Evolutionary conservation across 352 stramenopile genomes (phyloP).

Genomic region (Phytophthora rubi): DNA sequence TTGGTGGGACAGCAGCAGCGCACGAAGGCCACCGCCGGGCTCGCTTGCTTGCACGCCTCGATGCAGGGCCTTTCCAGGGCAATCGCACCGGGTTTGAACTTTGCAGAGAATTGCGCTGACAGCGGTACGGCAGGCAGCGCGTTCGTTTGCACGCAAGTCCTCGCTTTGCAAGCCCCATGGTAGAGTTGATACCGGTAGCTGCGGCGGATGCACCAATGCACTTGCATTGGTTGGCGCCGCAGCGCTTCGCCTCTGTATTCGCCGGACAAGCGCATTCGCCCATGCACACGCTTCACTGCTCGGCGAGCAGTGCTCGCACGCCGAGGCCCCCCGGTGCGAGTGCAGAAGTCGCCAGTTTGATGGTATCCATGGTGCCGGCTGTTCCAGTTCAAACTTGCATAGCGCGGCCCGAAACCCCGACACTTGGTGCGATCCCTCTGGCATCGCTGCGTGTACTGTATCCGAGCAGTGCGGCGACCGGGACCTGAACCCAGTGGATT

Average conservation of each 20-base stretch:
- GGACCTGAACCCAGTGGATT: conserved; percentile 16
- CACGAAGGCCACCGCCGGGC: background rate
- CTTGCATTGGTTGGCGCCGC: background rate
- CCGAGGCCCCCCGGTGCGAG: conserved; percentile 5
- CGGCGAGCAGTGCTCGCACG: background rate
- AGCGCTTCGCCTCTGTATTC: background rate
- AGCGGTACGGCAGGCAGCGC: background rate
- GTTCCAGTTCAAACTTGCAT: conserved; percentile 37
- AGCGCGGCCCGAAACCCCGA: conserved; percentile 14
- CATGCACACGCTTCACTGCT: background rate
- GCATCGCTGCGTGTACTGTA: background rate
- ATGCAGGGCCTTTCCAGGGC: conserved; percentile 15
- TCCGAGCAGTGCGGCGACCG: conserved; percentile 6
- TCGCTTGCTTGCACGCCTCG: conserved; percentile 27
- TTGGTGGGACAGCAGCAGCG: background rate
- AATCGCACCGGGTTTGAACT: conserved; percentile 9
- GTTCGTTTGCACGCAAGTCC: background rate
- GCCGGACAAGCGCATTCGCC: background rate
- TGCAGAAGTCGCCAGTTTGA: conserved; percentile 39
- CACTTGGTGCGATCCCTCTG: conserved; percentile 13
- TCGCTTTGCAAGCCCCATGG: background rate
- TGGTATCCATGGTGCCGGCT: conserved; percentile 35
- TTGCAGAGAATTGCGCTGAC: conserved; percentile 25
- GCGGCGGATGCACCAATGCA: background rate
- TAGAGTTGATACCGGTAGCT: background rate